Base-by-base conservation (phyloP, 2,329 filamentous ascomycete genomes). In the Venturia pyrina region DNA sequence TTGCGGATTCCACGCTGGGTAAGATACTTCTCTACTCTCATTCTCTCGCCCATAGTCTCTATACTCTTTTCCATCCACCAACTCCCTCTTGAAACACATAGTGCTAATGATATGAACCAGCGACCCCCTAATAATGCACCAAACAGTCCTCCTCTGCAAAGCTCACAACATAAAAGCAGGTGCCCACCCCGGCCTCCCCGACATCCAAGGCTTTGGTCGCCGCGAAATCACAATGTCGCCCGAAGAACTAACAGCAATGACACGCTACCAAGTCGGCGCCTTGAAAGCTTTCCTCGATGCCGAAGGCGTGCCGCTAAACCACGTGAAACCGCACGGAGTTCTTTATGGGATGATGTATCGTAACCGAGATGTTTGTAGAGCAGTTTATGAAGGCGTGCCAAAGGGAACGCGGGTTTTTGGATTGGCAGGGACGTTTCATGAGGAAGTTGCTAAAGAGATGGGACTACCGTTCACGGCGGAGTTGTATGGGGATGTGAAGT, bases 101-200 rank as follows among this genome's bases (percentile, higher is more conserved):
- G 71, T 73, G 64, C 71, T 70, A 41, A 82, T 15, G 32, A 19
- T 2, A 6, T 37, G 21, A 59, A 13, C 17, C 50, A 59, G 85
- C 50, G 86, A 89, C 67, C 85, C 86, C 0, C 71, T 84, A n/a
- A 85, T 87, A 65, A 89, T 88, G 85, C 76, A 81, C 61, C 78
- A 84, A 66, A 88, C 85, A 0, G 81, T 88, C 13, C 77, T 76
- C 11, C 77, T 81, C 21, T 86, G 83, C 74, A 87, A 87, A 73
- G 72, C 79, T 53, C 80, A 86, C 73, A 78, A 78, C 66, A 80
- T 88, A 67, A 79, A 78, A 62, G 76, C 84, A 6, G 86, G 86
- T 8, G 87, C 87, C 0, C 86, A 89, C 69, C 86, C 86, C 0
- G 85, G 85, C 1, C 77, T 88, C 0, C 85, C 83, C n/a, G 86